Evolutionary conservation across 306 rosid species (phyloP), one percentile per base, ranked within the genome.

Genomic region (Malus asiatica): DNA sequence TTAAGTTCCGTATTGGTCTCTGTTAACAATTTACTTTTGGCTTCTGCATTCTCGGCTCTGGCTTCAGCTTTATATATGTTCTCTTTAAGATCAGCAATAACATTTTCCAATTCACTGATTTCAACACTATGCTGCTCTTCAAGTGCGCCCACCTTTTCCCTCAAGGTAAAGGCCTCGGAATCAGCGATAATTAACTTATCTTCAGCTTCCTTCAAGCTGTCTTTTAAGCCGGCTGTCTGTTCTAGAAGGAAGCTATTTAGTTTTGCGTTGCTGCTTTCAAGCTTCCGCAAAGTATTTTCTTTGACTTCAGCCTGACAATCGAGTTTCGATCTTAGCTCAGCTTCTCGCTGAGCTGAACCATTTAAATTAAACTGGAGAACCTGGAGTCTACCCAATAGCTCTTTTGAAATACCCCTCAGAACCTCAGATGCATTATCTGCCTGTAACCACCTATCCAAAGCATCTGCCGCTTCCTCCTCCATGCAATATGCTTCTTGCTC

Each of bases 361-460:
- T 85, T 85, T 70, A 89, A 72, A 82, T 78, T 89, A 62, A 96
- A 88, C 83, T 90, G 92, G 76, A 92, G 84, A 84, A 88, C 65
- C 78, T 87, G 95, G 60, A 86, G 83, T 69, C 74, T 87, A 71
- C 93, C 91, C 68, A 89, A 78, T n/a, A 91, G 71, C 61, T 87
- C 97, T 80, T 85, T 91, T n/a, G 90, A 91, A 79, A 91, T 81
- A 74, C 93, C 93, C 82, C 45, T 74, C 71, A 89, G 76, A 62
- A 84, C 84, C 62, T 77, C 92, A 75, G 78, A 46, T 68, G 85
- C 83, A 83, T 86, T 87, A 77, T 91, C 90, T 68, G 90, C 83
- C 82, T 85, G 86, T 62, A 89, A 84, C 89, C 88, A 86, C 77
- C 87, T 88, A 79, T 76, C 89, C 88, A 87, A 89, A 72, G 75